Conservation (phyloP, 2,329 filamentous ascomycete species). For the Colletotrichum nymphaeae region DNA sequence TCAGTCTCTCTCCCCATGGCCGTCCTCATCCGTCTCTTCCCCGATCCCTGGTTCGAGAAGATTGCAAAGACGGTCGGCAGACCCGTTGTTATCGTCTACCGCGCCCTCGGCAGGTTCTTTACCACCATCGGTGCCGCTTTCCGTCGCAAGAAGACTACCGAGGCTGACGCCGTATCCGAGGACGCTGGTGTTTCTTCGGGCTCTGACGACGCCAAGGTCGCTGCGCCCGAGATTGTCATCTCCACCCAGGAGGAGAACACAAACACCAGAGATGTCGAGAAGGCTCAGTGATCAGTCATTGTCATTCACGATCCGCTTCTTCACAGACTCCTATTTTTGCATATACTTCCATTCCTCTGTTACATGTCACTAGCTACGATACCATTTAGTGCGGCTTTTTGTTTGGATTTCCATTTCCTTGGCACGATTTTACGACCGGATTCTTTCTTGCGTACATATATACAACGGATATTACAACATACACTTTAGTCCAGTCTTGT, state of each 20-base stretch:
- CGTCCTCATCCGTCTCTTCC: conserved; percentile 60
- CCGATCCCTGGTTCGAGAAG: conserved; percentile 75
- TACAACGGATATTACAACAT: background rate
- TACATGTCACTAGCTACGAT: conserved; percentile 11
- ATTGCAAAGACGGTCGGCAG: conserved; percentile 99
- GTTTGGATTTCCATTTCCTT: background rate
- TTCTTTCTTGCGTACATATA: conserved; percentile 1
- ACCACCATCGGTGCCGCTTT: conserved; percentile 16
- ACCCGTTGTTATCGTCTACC: conserved; percentile 90
- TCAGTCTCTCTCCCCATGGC: conserved; percentile 63
- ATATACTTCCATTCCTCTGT: background rate
- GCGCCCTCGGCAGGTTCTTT: conserved; percentile 42
- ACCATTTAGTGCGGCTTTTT: conserved; percentile 12
- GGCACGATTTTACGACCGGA: conserved; percentile 25
- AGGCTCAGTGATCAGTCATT: conserved; percentile 1
- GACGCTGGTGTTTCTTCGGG: conserved; percentile 4
- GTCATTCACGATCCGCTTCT: background rate
- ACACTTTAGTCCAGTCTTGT: background rate
- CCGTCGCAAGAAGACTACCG: conserved; percentile 20
- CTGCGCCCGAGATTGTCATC: conserved; percentile 26
- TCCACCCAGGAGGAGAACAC: conserved; percentile 18
- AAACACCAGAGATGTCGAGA: conserved; percentile 19
- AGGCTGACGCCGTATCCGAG: conserved; percentile 4
- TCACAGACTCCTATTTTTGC: background rate
- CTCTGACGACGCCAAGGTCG: conserved; percentile 10